Base-by-base conservation (phyloP, 1,284 basidiomycete species). In the Cryptococcus sp. region DNA sequence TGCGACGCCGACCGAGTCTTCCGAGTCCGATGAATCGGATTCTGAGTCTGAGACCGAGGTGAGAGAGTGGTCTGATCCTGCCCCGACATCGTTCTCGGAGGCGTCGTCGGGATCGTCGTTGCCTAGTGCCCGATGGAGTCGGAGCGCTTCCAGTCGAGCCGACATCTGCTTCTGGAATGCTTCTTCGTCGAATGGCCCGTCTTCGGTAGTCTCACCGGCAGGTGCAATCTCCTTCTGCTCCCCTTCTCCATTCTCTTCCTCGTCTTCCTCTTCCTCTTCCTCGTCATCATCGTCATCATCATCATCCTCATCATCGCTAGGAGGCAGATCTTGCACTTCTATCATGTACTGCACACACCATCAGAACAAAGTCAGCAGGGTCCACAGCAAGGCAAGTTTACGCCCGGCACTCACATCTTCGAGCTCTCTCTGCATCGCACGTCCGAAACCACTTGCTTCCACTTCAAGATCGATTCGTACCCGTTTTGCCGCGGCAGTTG, bases 381-480 rank as follows among this genome's bases (percentile, higher is more conserved):
- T 35, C 15, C 5, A n/a, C 13, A 8, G 13, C 27, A 17, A 8
- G 13, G 27, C 25, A 50, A 25, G 13, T n/a, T n/a, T n/a, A n/a
- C n/a, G n/a, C n/a, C n/a, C n/a, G n/a, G n/a, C 57, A 69, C 84
- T 71, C 65, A 93, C 92, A 81, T 92, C 87, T 79, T 93, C 90
- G 53, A 97, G 80, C 50, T 85, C 81, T 67, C 87, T 85, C 82
- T 90, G 87, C 73, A 95, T 88, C 68, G 87, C 87, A 67, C 88
- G 84, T 60, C 87, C 87, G 76, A 94, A 96, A 10, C 93, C 93
- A 80, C 91, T 94, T 1, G 94, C 93, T 60, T 89, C 87, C 11
- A 96, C 93, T 60, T 90, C 84, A 25, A 95, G 87, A 80, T 97
- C 94, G 50, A 97, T 81, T 56, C 84, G 82, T 73, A 93, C 89